phyloP scores from a whole-genome alignment of 1,284 basidiomycete species.

The Leccinum angustisporum region DNA sequence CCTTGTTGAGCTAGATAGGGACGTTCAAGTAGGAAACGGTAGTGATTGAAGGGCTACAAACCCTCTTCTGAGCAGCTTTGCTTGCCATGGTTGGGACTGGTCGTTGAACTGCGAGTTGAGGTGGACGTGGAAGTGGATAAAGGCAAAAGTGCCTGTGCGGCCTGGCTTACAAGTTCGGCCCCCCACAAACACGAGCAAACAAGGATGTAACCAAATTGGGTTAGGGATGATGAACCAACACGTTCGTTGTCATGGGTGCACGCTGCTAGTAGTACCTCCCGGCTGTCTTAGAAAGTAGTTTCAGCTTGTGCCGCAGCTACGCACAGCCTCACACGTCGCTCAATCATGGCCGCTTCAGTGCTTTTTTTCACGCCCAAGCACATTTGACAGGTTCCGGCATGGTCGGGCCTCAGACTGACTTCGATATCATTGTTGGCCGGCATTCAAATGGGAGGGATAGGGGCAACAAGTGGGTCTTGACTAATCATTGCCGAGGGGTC shows the following conservation, averaged over 20 bases:
- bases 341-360: slow-evolving; percentile 1
- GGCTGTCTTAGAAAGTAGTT: neutral
- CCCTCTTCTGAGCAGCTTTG: slow-evolving; percentile 82
- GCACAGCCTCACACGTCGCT: slow-evolving; percentile 6
- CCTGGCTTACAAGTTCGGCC: slow-evolving; percentile 21
- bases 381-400: slow-evolving; percentile 1
- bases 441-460: neutral
- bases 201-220: slow-evolving; percentile 9
- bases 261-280: neutral
- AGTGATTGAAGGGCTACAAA: slow-evolving; percentile 39
- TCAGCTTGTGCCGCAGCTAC: neutral
- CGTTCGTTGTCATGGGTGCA: slow-evolving; percentile 18
- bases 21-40: neutral
- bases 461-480: neutral
- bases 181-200: slow-evolving; percentile 31
- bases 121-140: slow-evolving; percentile 23
- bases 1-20: slow-evolving; percentile 70
- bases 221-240: slow-evolving; percentile 21
- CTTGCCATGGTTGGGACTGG: slow-evolving; percentile 57
- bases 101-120: neutral
- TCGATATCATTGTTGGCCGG: slow-evolving; percentile 16
- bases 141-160: slow-evolving; percentile 27
- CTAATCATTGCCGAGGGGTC: neutral
- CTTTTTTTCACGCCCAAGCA: neutral
- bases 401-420: neutral